Base-by-base conservation (phyloP, 495 filamentous ascomycete species). In the Podospora conica region DNA sequence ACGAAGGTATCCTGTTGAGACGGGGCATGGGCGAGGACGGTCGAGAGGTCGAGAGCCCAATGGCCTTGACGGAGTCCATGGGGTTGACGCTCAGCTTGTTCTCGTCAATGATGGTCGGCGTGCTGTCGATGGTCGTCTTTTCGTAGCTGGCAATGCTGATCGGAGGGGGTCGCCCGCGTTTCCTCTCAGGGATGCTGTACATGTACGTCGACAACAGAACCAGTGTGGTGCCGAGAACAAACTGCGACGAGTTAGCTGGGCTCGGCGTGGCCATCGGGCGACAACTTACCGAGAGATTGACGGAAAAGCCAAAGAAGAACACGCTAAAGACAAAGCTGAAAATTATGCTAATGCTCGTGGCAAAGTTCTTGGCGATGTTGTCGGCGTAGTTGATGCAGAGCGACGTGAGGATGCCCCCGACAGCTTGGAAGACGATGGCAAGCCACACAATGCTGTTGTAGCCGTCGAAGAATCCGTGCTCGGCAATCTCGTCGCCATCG, bases 371-470 rank as follows among this genome's bases (percentile, higher is more conserved):
- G 27, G 90, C 87, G 72, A 94, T 92, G 71, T 91, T 95, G 75
- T 95, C 89, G 5, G 92, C 89, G 73, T 93, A 91, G 58, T 91
- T 91, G 74, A 96, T 88, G 75, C 89, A 92, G 60, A 97, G 84
- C 1, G 91, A 91, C 10, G 93, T 86, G 6, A 94, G 71, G 12
- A 98, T 83, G 9, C 95, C 95, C 53, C 93, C 93, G 11, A 88
- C 71, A 0, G 94, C 91, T 73, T 98, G 95, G 58, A 93, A 83
- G 3, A 84, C 66, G 64, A 98, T 89, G 15, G 91, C 88, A 2
- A 87, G 84, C 94, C 93, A 97, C 4, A 98, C 95, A 27, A 93
- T 82, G 79, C 83, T 85, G 76, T 94, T 97, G 79, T 98, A 98
- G 9, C 95, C 95, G 21, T 89, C 89, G 71, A 98, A 97, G 75